Evolutionary conservation across 1,284 basidiomycete species (phyloP).

Genomic region (Neolentinus lepideus): DNA sequence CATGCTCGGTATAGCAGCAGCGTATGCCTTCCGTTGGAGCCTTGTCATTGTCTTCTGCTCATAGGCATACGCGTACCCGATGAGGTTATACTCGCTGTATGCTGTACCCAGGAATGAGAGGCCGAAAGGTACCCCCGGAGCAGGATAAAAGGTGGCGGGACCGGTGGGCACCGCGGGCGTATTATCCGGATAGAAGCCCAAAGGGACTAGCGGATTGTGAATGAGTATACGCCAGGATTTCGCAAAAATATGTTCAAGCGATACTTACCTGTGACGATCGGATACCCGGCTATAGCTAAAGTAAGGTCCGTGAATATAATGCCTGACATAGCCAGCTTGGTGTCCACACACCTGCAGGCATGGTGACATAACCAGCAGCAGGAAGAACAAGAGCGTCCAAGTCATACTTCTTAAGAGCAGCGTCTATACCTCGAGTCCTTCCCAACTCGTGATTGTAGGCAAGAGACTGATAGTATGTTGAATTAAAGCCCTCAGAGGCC

Average conservation of each 20-base stretch:
- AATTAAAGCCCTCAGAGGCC: conserved; percentile 37
- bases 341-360: conserved; percentile 26
- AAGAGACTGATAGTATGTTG: conserved; percentile 41
- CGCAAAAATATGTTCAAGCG: neutral
- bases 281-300: conserved; percentile 50
- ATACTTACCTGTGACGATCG: conserved; percentile 43
- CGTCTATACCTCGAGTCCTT: conserved; percentile 49
- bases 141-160: conserved; percentile 32
- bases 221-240: neutral
- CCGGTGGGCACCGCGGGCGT: conserved; percentile 9
- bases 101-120: conserved; percentile 47
- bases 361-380: conserved; percentile 37
- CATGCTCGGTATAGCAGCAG: conserved; percentile 42
- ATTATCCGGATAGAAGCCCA: conserved; percentile 35
- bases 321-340: conserved; percentile 2
- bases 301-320: conserved; percentile 3
- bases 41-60: conserved; percentile 47
- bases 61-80: conserved; percentile 47
- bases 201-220: conserved; percentile 28
- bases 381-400: conserved; percentile 57
- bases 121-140: conserved; percentile 47
- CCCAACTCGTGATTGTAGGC: conserved; percentile 46
- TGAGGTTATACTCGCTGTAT: conserved; percentile 44
- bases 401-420: conserved; percentile 37
- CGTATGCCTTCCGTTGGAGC: conserved; percentile 33